A percentile compares a stretch with the other conserved stretches of the same genome.
phyloP scores from a whole-genome alignment of 352 stramenopile species.

The Phytophthora meadii region DNA sequence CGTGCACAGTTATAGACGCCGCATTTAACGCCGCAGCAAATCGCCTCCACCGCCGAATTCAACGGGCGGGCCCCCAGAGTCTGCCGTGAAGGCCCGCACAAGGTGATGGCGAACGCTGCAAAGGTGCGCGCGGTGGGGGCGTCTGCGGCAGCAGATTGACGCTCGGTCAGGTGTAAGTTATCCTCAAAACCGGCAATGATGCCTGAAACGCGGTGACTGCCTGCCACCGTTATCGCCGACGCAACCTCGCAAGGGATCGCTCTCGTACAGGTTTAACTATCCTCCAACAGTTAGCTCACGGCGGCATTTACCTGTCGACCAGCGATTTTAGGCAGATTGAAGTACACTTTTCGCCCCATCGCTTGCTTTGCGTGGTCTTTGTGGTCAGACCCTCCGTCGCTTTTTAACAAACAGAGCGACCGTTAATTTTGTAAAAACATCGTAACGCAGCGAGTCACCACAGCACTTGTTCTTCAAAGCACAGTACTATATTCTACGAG shows the following conservation, averaged over 20 bases:
- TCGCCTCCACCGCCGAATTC: constrained; percentile 16
- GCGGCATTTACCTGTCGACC: not conserved
- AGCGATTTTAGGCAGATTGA: constrained; percentile 7
- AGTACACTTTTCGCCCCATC: constrained; percentile 3
- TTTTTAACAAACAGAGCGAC: not conserved
- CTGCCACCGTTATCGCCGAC: not conserved
- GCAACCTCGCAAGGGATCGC: not conserved
- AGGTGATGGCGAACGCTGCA: constrained; percentile 12
- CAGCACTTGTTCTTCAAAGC: too few species aligned
- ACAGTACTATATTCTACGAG: not conserved
- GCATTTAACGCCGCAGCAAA: constrained; percentile 20
- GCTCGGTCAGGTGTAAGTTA: not conserved
- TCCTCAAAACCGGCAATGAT: not conserved
- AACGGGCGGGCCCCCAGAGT: not conserved
- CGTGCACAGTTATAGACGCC: constrained; percentile 21
- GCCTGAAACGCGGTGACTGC: not conserved
- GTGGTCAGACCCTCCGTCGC: not conserved
- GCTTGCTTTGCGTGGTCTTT: not conserved
- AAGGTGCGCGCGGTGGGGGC: constrained; percentile 8
- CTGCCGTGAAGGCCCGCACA: constrained; percentile 5
- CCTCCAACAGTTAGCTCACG: too few species aligned
- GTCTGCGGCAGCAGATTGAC: not conserved
- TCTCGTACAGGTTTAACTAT: too few species aligned
- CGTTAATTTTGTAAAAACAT: too few species aligned
- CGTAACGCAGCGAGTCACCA: too few species aligned